Evolutionary conservation across 23 red algal genomes (phyloP), one percentile per base, ranked within the genome.

Genomic region (Gracilaria domingensis): DNA sequence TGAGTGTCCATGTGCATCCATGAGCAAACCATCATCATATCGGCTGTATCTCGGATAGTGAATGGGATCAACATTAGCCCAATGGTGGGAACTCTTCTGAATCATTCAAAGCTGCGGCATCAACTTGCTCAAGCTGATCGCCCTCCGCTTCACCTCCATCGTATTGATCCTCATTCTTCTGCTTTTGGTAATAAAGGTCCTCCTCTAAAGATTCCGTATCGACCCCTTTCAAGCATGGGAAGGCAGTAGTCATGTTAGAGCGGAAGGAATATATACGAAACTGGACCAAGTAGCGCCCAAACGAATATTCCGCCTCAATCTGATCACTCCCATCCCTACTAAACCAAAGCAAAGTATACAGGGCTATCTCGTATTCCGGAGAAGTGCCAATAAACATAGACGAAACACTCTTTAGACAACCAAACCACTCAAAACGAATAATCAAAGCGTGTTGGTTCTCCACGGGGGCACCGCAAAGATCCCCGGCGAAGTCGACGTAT

Each of bases 361-460:
- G 57, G 14, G 79, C 86, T 70, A 95, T 66, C 86, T 95, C 93
- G 74, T 91, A 91, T 80, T 95, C 93, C 32, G 93, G 93, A 29
- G 66, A 80, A 33, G 44, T 59, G 57, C 93, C 93, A 24, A 95
- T 42, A 50, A 95, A 95, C 75, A 87, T 86, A 25, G 93, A 75
- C 1, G 75, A 71, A 2, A 77, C 67, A 23, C 36, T 35, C 56
- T 95, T 95, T 8, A 64, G 30, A 50, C 39, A 51, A 7, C 86
- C 93, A 32, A 77, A 58, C 86, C 86, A 91, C 48, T 51, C 12
- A 34, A 95, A 95, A 38, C 79, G 80, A 34, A 95, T 89, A 11
- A 61, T 87, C 36, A 95, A 49, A 66, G 90, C 26, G 14, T 91
- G 88, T 23, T 89, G 55, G 64, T 89, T 82, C 64, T 30, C 36